phyloP scores from a whole-genome alignment of 2,329 filamentous ascomycete genomes.

The Paraphoma sp. region DNA sequence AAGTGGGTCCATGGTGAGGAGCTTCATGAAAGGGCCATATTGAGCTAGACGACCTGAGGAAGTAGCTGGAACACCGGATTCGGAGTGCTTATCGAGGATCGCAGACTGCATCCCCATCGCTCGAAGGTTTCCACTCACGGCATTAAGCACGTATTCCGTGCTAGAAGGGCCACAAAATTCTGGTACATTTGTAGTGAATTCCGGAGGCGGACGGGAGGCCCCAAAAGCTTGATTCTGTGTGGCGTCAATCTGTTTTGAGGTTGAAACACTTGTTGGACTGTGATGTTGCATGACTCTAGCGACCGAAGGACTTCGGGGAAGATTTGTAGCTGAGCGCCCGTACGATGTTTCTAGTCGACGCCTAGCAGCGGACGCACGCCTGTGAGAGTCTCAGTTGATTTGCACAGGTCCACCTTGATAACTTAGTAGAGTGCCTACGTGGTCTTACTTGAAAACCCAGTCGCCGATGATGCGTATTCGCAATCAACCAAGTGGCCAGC shows the following conservation, averaged over 20 bases:
- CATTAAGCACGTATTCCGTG: slow-evolving; percentile 14
- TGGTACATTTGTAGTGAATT: slow-evolving; percentile 5
- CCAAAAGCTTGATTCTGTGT: not conserved
- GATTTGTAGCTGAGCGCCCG: not conserved
- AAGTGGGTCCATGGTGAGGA: slow-evolving; percentile 14
- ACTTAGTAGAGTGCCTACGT: not conserved
- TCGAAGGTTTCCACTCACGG: slow-evolving; percentile 15
- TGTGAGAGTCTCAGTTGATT: not conserved
- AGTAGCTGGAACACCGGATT: slow-evolving; percentile 4
- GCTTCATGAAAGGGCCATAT: slow-evolving; percentile 15
- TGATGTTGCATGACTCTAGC: not conserved
- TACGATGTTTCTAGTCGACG: too few species aligned
- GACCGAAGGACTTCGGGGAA: not conserved
- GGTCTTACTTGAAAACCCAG: not conserved
- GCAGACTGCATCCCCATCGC: slow-evolving; percentile 16
- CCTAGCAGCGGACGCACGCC: too few species aligned
- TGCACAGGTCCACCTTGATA: not conserved
- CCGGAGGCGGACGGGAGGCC: not conserved
- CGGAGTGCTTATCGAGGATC: slow-evolving; percentile 8
- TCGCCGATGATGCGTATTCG: not conserved
- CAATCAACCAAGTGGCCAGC: slow-evolving; percentile 7
- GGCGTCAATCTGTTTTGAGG: not conserved
- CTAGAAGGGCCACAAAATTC: slow-evolving; percentile 13
- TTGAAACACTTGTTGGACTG: not conserved
- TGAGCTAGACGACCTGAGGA: slow-evolving; percentile 10